Evolutionary conservation across 805 yeast species (phyloP), one percentile per base, ranked within the genome.

Genomic region (Candida montana): DNA sequence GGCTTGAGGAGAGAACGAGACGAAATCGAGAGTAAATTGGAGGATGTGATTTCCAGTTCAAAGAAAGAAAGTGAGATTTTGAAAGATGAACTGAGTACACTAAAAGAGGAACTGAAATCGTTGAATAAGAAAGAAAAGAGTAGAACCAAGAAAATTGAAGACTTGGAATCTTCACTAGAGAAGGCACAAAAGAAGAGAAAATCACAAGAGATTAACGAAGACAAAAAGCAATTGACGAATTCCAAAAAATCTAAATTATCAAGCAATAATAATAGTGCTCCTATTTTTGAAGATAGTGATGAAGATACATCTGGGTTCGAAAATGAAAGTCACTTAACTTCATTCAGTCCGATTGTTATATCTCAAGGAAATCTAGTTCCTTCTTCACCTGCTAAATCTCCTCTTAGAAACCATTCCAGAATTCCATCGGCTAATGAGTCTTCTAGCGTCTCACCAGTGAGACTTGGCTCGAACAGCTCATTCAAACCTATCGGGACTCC

Each of bases 401-500:
- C 33, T 7, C 15, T 35, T 6, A 34, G 24, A 19, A 32, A 20
- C 20, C 21, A 24, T 10, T 17, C 5, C 17, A 37, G 30, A 28
- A 21, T 34, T n/a, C 37, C 37, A 17, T 6, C 24, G 37, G 16
- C 20, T 16, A 8, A 13, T 26, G 29, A 26, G 6, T 26, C 29
- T 5, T 26, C 29, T 26, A 26, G 29, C 13, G 37, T 28, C 5
- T 47, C 52, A 3, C 54, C 54, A 12, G 42, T 43, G 11, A 26
- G 29, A 26, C 29, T 13, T 21, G 9, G 9, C 24, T 21, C 40
- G 47, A 48, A 35, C 49, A 43, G 34, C 48, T 43, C n/a, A 30
- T 52, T 50, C 49, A 47, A 49, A 36, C 46, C 44, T 15, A 44
- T 44, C 26, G 51, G 48, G 20, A 39, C 47, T 13, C 41, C 41